A percentile compares a stretch with the other conserved stretches of the same genome.
These are phyloP conservation scores for Pestalotiopsis fici DNA, from an alignment of 2,329 filamentous ascomycete genomes.

Conservation along the genomic window DNA sequence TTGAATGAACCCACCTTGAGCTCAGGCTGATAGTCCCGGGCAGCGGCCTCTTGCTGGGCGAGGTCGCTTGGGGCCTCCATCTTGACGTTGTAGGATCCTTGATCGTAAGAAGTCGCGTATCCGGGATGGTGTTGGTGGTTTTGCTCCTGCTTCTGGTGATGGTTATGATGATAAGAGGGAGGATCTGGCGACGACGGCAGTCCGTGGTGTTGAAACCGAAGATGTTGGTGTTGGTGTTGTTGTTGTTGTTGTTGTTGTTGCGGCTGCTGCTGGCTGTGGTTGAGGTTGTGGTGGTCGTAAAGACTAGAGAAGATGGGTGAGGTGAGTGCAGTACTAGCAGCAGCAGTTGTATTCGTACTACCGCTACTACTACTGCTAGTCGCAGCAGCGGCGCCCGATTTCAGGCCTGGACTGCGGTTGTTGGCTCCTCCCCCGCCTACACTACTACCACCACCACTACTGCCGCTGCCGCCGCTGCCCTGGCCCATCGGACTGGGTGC, in stretches of 20 bases:
- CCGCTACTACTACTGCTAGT: neutral
- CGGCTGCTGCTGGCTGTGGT: conserved; percentile 12
- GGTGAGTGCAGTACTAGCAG: conserved; percentile 18
- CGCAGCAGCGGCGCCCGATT: neutral
- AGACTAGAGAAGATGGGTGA: conserved; percentile 22
- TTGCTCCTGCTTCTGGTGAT: conserved; percentile 13
- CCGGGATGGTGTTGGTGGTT: conserved; percentile 13
- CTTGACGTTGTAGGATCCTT: conserved; percentile 24
- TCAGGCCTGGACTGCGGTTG: neutral
- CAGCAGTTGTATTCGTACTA: conserved; percentile 5
- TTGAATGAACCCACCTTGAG: conserved; percentile 46
- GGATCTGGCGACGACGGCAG: too few species aligned
- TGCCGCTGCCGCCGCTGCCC: conserved; percentile 20
- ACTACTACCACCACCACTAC: too few species aligned
- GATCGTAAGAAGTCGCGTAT: conserved; percentile 10
- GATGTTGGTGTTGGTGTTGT: too few species aligned
- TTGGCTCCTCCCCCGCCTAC: conserved; percentile 15
- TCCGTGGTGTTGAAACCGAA: too few species aligned
- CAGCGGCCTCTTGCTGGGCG: conserved; percentile 61
- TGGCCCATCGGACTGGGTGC: conserved; percentile 28
- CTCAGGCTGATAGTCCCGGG: conserved; percentile 59
- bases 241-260: too few species aligned
- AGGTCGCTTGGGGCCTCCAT: conserved; percentile 48
- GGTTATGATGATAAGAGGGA: conserved; percentile 16
- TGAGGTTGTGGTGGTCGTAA: conserved; percentile 10